Conservation (phyloP, 805 yeast genomes). For the Saccharomycopsis olivae region DNA sequence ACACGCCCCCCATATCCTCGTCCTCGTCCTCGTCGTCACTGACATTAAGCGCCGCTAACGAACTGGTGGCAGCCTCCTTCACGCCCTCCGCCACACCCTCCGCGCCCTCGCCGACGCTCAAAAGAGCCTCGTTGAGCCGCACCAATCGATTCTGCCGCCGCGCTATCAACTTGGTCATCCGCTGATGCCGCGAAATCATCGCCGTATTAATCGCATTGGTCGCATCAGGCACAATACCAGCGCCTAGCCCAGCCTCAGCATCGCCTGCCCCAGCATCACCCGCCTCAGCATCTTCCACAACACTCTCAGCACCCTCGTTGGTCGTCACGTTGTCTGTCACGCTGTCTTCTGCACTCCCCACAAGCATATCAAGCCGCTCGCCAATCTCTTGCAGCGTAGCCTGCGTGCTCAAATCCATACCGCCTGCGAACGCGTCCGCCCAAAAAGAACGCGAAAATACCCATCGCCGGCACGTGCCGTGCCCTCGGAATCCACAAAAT, state of each 20-base stretch:
- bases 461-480: no score
- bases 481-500: no score
- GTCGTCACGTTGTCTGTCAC: not conserved
- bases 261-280: not conserved
- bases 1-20: not conserved
- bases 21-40: conserved; percentile 5
- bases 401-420: no score
- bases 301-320: not conserved
- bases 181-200: conserved; percentile 15
- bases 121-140: not conserved
- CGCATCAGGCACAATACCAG: not conserved
- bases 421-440: no score
- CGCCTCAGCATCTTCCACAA: not conserved
- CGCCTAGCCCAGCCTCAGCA: not conserved
- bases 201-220: conserved; percentile 10
- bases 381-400: no score
- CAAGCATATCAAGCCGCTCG: no score
- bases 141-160: conserved; percentile 11
- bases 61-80: not conserved
- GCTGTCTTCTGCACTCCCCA: not conserved
- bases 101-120: not conserved
- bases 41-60: not conserved
- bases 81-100: not conserved
- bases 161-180: conserved; percentile 16
- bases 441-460: no score